phyloP scores from a whole-genome alignment of 768 basidiomycete genomes.

The Coprinopsis cinerea region DNA sequence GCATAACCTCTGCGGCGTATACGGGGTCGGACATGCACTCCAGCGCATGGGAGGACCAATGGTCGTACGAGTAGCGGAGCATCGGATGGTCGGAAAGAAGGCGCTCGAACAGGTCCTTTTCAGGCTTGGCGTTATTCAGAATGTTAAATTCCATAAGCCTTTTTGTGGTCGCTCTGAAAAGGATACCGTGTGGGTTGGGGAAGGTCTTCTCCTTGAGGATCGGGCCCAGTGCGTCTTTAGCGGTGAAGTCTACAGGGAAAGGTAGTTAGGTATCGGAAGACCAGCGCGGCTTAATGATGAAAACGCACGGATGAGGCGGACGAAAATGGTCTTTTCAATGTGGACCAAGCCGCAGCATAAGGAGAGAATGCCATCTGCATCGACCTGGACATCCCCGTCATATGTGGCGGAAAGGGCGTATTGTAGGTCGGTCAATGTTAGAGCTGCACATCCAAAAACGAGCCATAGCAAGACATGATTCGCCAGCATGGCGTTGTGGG shows the following conservation, averaged over 20 bases:
- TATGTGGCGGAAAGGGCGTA: not conserved
- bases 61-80: not conserved
- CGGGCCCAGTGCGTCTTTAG: not conserved
- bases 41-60: not conserved
- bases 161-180: not conserved
- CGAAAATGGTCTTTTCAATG: not conserved
- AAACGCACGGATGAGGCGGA: slow-evolving; percentile 4
- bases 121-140: not conserved
- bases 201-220: not conserved
- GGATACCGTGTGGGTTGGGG: not conserved
- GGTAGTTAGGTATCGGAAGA: not conserved
- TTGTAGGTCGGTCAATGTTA: not conserved
- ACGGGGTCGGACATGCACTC: no score
- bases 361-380: not conserved
- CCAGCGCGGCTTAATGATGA: not conserved
- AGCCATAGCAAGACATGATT: not conserved
- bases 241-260: not conserved
- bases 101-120: not conserved
- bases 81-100: not conserved
- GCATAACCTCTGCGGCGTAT: no score
- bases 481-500: not conserved
- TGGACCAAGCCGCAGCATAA: slow-evolving; percentile 1
- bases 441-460: not conserved
- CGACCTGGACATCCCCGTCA: not conserved
- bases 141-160: not conserved